Evolutionary conservation across 192 early-diverging fungal species (phyloP).

Genomic region (Coemansia erecta): DNA sequence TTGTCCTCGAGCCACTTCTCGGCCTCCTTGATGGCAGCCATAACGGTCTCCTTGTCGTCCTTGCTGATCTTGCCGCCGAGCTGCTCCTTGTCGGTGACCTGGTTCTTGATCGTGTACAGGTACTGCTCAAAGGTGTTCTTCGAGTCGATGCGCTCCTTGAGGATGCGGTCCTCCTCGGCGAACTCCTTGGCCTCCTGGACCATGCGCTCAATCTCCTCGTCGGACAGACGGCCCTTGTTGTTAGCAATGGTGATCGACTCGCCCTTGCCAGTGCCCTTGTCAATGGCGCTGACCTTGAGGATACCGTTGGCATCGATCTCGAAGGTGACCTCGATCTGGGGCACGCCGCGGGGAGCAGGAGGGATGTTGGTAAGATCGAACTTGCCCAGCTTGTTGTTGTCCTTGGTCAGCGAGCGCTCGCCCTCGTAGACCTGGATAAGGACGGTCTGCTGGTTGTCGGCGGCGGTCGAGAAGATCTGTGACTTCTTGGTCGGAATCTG

Average conservation of each 20-base stretch:
- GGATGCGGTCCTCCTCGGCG: slow-evolving; percentile 79
- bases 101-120: slow-evolving; percentile 84
- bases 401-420: slow-evolving; percentile 95
- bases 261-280: slow-evolving; percentile 96
- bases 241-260: slow-evolving; percentile 97
- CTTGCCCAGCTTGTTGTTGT: slow-evolving; percentile 97
- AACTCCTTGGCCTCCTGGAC: slow-evolving; percentile 92
- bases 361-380: slow-evolving; percentile 96
- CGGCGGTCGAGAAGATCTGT: slow-evolving; percentile 96
- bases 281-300: slow-evolving; percentile 85
- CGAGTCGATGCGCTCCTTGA: slow-evolving; percentile 86
- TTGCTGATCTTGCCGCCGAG: slow-evolving; percentile 80
- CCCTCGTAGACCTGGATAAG: slow-evolving; percentile 98
- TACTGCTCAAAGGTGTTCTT: slow-evolving; percentile 92
- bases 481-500: slow-evolving; percentile 96
- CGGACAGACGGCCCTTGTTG: slow-evolving; percentile 91
- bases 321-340: slow-evolving; percentile 97
- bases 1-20: slow-evolving; percentile 85
- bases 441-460: slow-evolving; percentile 95
- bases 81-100: slow-evolving; percentile 80
- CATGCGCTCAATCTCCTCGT: slow-evolving; percentile 98
- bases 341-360: slow-evolving; percentile 91
- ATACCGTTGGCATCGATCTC: slow-evolving; percentile 95
- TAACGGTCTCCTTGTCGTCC: slow-evolving; percentile 88
- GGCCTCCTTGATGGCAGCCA: slow-evolving; percentile 77